Evolutionary conservation across 1,139 yeast genomes (phyloP), one percentile per base, ranked within the genome.

Genomic region (Geotrichum klebahnii): DNA sequence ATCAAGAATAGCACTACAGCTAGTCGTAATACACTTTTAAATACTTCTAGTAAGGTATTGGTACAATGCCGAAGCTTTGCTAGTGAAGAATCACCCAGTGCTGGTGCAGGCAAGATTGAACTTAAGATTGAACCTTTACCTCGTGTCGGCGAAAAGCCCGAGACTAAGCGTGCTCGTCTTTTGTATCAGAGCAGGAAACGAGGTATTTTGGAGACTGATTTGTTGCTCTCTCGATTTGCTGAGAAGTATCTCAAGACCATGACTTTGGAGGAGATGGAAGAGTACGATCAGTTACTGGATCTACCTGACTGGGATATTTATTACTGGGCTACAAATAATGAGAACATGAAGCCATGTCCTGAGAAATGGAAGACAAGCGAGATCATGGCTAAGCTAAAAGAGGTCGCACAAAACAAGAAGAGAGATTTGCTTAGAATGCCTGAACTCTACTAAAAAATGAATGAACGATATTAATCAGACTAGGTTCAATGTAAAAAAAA

Each of bases 261-360:
- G 74, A 72, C 75, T n/a, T 68, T 73, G 55, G 83, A 74, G 50
- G 85, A 88, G 67, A 72, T 94, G 57, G 84, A 82, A 50, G 97
- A 92, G 68, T 92, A 87, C 67, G 97, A 92, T 64, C 67, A 76
- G 57, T 71, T 92, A 53, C 75, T 92, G 64, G 96, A 94, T 66
- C 96, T 90, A 68, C 80, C 92, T 14, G 99, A 92, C 67, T 94
- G 98, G 98, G 98, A 92, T 66, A 90, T 92, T 56, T 94, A 88
- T 68, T 92, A 92, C 71, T 92, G 98, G 97, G 96, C 95, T 22
- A 88, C 97, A 5, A 78, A 79, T 60, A 87, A 87, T 68, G 85
- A 74, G 61, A 81, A 79, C 34, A 80, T 83, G 22, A 85, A 90
- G 48, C 95, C 95, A 14, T 74, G 90, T 57, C 97, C 97, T 5